Evolutionary conservation across 2,329 filamentous ascomycete species (phyloP), one percentile per base, ranked within the genome.

Genomic region (Talaromyces pinophilus): DNA sequence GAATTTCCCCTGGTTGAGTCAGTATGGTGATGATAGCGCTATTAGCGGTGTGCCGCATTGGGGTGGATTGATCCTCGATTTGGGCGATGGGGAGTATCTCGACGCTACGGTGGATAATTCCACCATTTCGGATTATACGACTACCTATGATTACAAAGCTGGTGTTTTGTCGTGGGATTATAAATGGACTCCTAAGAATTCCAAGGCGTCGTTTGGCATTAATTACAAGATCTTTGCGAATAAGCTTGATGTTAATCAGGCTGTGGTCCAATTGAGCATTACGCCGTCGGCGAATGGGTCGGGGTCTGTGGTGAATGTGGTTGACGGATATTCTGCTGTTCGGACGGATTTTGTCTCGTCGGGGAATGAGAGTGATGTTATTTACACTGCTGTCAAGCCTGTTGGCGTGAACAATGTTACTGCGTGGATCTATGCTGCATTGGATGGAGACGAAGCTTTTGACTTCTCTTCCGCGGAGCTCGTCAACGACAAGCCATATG

Each of bases 21-120:
- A 91, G 70, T 89, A 90, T 76, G 89, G 89, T 6, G 85, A 86
- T 66, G 90, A 92, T 71, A 90, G 86, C 70, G 88, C 90, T 61
- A 90, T 92, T 68, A 86, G 85, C 62, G 90, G 90, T 28, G 83
- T 92, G 17, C 90, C 90, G 6, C 89, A 92, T 73, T 90, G 88
- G 83, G 83, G 83, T 30, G 87, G 85, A 1, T 77, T 90, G 44
- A 75, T 88, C 42, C 80, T 90, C 19, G 82, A 87, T 62, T 77
- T 86, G 2, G 84, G 84, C 2, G 80, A 84, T 64, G 81, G 81
- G 28, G 77, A 79, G 8, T 82, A 85, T 59, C 79, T 92, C 38
- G 84, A 89, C 78, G 86, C 89, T 2, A 86, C 82, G 0, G 87
- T 89, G 2, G 81, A 86, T 57, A 83, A 82, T 38, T 78, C 78